Evolutionary conservation across 1,284 basidiomycete genomes (phyloP).

Genomic region (Amylostereum areolatum): DNA sequence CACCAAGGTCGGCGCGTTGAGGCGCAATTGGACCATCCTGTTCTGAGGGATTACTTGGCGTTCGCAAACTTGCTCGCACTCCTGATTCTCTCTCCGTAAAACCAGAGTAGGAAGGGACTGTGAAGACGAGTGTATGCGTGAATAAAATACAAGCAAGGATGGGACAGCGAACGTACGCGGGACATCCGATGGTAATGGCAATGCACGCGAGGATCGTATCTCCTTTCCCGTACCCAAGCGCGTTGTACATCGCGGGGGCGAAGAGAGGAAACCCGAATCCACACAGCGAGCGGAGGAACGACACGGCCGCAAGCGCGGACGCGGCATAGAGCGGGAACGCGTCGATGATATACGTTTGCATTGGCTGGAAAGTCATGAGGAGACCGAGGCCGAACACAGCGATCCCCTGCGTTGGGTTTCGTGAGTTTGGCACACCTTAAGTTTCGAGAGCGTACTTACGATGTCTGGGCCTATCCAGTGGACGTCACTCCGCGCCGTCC

Average conservation of each 20-base stretch:
- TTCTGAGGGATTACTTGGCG: no score
- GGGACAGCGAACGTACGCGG: slow-evolving; percentile 48
- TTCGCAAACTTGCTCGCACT: slow-evolving; percentile 23
- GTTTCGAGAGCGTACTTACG: slow-evolving; percentile 27
- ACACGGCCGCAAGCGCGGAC: slow-evolving; percentile 57
- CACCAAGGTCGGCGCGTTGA: no score
- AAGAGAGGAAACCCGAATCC: slow-evolving; percentile 68
- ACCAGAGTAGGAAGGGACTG: slow-evolving; percentile 51
- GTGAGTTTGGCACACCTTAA: not conserved
- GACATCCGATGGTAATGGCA: slow-evolving; percentile 55
- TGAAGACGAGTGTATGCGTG: slow-evolving; percentile 14
- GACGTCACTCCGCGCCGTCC: slow-evolving; percentile 47
- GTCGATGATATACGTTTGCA: slow-evolving; percentile 64
- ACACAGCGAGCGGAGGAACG: slow-evolving; percentile 50
- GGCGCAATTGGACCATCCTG: no score
- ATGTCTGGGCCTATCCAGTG: slow-evolving; percentile 69
- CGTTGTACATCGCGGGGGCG: slow-evolving; percentile 56
- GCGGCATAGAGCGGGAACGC: slow-evolving; percentile 62
- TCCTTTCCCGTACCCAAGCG: slow-evolving; percentile 60
- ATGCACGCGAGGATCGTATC: slow-evolving; percentile 54
- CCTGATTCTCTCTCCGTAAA: slow-evolving; percentile 42
- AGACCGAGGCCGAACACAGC: slow-evolving; percentile 47
- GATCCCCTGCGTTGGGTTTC: slow-evolving; percentile 51
- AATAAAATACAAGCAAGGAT: slow-evolving; percentile 30
- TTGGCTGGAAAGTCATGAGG: slow-evolving; percentile 50